A percentile compares a stretch with the other conserved stretches of the same genome.
Evolutionary conservation across 345 rosid species (phyloP).

Genomic region (Eutrema heterophyllum): DNA sequence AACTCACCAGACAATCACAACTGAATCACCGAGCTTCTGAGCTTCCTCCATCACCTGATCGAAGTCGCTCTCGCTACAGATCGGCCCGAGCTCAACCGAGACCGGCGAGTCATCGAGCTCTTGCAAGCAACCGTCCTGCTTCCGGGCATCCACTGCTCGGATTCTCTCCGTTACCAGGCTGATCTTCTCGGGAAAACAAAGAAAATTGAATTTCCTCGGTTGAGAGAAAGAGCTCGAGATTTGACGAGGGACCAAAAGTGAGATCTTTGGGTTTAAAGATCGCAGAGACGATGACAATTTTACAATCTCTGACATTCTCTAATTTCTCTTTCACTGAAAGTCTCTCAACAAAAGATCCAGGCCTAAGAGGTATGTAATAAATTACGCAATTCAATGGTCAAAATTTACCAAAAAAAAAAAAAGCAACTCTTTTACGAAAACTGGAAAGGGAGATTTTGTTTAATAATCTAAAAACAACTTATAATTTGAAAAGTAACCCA

Average conservation of each 20-base stretch:
- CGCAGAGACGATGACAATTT: constrained; percentile 34
- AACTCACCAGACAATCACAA: constrained; percentile 70
- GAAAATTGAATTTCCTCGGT: neutral
- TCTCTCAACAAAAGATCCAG: no score
- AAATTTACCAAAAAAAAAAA: neutral
- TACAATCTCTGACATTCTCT: constrained; percentile 30
- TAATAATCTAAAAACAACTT: no score
- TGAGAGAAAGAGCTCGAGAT: constrained; percentile 15
- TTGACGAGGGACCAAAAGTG: constrained; percentile 19
- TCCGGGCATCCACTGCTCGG: constrained; percentile 18
- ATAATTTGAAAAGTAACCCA: no score
- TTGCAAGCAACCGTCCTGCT: constrained; percentile 35
- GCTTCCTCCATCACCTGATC: constrained; percentile 78
- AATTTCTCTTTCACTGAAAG: constrained; percentile 21
- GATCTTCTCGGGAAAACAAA: neutral
- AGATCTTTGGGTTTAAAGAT: constrained; percentile 28
- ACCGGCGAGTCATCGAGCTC: constrained; percentile 63
- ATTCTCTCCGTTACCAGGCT: constrained; percentile 18
- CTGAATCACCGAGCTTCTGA: constrained; percentile 53
- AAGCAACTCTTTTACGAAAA: neutral
- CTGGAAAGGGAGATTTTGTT: no score
- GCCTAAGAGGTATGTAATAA: no score
- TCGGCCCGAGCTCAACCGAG: constrained; percentile 47
- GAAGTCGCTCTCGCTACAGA: constrained; percentile 62
- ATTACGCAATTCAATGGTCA: constrained; percentile 9